Base-by-base conservation (phyloP, 1,139 yeast genomes). In the Zygoascus hellenicus region DNA sequence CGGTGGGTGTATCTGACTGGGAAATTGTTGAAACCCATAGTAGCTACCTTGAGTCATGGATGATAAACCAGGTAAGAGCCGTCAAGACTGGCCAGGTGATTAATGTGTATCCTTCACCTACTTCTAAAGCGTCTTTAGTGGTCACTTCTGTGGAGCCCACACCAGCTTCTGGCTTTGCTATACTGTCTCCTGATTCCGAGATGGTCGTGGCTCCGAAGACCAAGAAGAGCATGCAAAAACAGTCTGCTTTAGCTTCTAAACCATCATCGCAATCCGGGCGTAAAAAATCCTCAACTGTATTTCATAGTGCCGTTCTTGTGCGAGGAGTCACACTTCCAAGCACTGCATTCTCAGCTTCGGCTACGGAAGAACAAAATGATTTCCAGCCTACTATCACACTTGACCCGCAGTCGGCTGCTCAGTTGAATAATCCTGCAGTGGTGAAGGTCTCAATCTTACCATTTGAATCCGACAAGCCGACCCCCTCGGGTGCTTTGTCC, bases 1-100 rank as follows among this genome's bases (percentile, higher is more conserved):
- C 97, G 0, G 66, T 77, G 31, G 74, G 86, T 0, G 66, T 82
- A 2, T 76, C 84, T 3, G 98, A 92, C 61, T 92, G 97, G 97
- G 97, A 90, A 57, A 70, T 86, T 37, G 86, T 89, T 5, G 96
- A 89, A 59, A 68, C 85, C 3, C 87, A 92, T 64, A 94, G 96
- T 1, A 80, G 76, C 43, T 77, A 75, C 44, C 74, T 92, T 37
- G 97, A 92, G 60, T 79, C 80, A 43, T 79, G 80, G 56, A 73
- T 90, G 57, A 69, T 90, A 38, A 78, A 81, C 47, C 97, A 90
- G 63, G 81, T 94, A 1, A 71, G 97, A 50, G 85, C 94, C 45
- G 85, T 89, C 1, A 71, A 81, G 0, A 52, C 73, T 22, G 70
- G 74, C 43, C 92, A 83, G 54, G 68, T 74, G 1, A 68, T 90